Conservation (phyloP, 2,329 filamentous ascomycete species). For the Diplocarpon rosae region DNA sequence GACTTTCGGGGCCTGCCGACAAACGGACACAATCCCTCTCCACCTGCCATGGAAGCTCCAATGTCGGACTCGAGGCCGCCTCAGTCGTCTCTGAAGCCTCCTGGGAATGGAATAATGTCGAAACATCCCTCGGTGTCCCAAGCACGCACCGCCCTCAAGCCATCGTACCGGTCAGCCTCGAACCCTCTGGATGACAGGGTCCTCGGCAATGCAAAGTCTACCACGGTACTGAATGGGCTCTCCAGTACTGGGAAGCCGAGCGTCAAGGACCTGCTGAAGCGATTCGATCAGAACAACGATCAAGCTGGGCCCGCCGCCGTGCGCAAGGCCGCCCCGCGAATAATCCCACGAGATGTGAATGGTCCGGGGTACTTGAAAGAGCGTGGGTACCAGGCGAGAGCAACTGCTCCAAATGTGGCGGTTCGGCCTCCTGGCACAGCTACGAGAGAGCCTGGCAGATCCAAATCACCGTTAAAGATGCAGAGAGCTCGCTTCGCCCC, state of each 20-base stretch:
- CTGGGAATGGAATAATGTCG: slow-evolving; percentile 38
- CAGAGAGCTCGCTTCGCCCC: slow-evolving; percentile 38
- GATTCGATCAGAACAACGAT: slow-evolving; percentile 55
- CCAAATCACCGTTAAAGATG: slow-evolving; percentile 18
- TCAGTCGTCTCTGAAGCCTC: slow-evolving; percentile 35
- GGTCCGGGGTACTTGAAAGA: slow-evolving; percentile 20
- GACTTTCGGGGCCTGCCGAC: slow-evolving; percentile 30
- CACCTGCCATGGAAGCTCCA: slow-evolving; percentile 22
- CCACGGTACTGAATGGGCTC: slow-evolving; percentile 19
- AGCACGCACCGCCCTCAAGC: slow-evolving; percentile 32
- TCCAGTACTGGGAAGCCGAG: slow-evolving; percentile 36
- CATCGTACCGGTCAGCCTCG: slow-evolving; percentile 41
- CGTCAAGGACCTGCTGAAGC: slow-evolving; percentile 70
- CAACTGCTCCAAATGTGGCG: slow-evolving; percentile 15
- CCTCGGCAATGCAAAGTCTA: slow-evolving; percentile 17
- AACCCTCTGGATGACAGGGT: slow-evolving; percentile 37
- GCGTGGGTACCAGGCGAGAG: slow-evolving; percentile 21
- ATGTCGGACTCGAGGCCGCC: slow-evolving; percentile 32
- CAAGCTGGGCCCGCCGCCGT: slow-evolving; percentile 30
- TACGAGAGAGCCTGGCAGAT: slow-evolving; percentile 15
- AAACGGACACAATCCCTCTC: slow-evolving; percentile 13
- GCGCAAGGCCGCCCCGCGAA: slow-evolving; percentile 15
- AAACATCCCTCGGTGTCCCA: slow-evolving; percentile 35
- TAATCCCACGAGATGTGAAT: slow-evolving; percentile 13
- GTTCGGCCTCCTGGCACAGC: slow-evolving; percentile 14